Evolutionary conservation across 2,329 filamentous ascomycete genomes (phyloP), one percentile per base, ranked within the genome.

Genomic region (Juglanconis sp.): DNA sequence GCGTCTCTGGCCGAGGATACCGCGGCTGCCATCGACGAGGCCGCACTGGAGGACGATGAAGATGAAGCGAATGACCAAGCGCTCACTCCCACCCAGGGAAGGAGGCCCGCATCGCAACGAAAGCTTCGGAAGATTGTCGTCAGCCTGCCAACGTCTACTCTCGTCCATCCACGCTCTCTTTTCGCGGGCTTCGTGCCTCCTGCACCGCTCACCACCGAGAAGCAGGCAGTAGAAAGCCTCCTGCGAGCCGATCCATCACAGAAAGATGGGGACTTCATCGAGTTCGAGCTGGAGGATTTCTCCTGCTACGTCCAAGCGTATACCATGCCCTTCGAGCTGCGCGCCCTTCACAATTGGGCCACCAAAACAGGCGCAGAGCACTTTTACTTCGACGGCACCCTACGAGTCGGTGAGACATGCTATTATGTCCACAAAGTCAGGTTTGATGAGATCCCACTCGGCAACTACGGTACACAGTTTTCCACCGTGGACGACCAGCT

Each of bases 361-460:
- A 77, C 74, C 1, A 70, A 65, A 30, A 13, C 10, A 0, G 74
- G 69, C 0, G 72, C 71, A 44, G 70, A 68, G 15, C 67, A 63
- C 4, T 79, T 85, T 56, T 83, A 76, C 50, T 84, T 91, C 42
- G 85, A 90, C 64, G 89, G 89, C 0, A 68, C 82, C 0, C 69
- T 92, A 0, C 80, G 76, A 8, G 59, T 76, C 3, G 81, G 80
- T 0, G 66, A 72, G 1, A 59, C 36, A 24, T 69, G 56, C 3
- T 74, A 75, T 46, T 90, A 82, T 59, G 77, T 94, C 0, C 72
- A 82, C 50, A 73, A 70, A 0, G 75, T 90, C 0, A 74, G 78
- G 0, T 89, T 94, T 51, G 68, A 73, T 0, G 75, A 80, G 1
- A 73, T 89, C 1, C 86, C 88, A 0, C 80, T 95, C 10, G 88